Evolutionary conservation across 2,329 filamentous ascomycete species (phyloP), one percentile per base, ranked within the genome.

Genomic region (Cryphonectria radicalis): DNA sequence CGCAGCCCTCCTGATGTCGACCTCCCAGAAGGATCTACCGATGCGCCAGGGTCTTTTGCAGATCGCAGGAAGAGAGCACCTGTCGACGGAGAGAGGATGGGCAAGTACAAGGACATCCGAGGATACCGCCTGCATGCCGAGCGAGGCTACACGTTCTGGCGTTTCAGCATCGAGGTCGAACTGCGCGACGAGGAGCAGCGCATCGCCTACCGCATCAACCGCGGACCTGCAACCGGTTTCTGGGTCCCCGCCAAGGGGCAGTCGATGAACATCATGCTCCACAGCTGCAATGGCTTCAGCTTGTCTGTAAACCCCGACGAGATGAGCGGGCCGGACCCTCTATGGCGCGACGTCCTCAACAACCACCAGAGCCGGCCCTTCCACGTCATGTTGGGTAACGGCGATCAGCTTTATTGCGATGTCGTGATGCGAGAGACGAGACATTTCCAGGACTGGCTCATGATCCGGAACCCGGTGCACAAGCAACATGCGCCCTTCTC

Each of bases 221-320:
- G 91, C 63, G 95, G 96, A 0, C 95, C 95, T 7, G 90, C 93
- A 2, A 90, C 93, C 67, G 93, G 92, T 1, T 99, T 99, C 80
- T 99, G 96, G 95, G 94, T 99, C 0, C 96, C 97, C 6, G 92
- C 92, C 43, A 88, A 87, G 66, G 92, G 90, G 22, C 88, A 97
- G 79, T 89, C 92, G 2, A 99, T 99, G 96, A 98, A 98, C 82
- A 93, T 98, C 79, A 97, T 98, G 94, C 99, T 98, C 83, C 89
- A 98, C 83, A 97, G 93, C 79, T 97, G 96, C 84, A 99, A 99
- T 79, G 96, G 97, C 1, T 99, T 99, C 84, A 95, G 93, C 76
- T 80, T 92, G 67, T 92, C 89, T 70, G 92, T 93, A 35, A 91
- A 97, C 73, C 84, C 94, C 0, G 88, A 97, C 78, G 87, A 91